These are phyloP conservation scores for Silybum marianum DNA, from an alignment of 129 eudicot genomes.

Conservation along the genomic window DNA sequence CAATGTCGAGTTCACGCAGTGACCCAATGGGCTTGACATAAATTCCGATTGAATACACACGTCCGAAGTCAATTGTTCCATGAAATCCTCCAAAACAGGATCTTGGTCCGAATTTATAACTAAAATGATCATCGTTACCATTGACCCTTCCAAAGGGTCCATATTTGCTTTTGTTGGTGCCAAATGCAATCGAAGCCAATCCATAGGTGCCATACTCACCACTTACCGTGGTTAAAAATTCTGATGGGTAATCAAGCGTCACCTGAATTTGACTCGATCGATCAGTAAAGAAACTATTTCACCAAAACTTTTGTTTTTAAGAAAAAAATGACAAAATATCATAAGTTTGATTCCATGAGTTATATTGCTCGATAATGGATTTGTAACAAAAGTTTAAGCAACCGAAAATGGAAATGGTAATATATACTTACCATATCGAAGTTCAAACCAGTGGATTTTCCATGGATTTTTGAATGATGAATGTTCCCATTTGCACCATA, in stretches of 20 bases:
- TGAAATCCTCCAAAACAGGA: not conserved
- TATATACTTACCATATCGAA: slow-evolving; percentile 15
- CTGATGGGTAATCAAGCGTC: slow-evolving; percentile 6
- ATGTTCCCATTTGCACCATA: not conserved
- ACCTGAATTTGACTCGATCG: not conserved
- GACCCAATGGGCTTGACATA: not conserved
- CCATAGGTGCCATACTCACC: not conserved
- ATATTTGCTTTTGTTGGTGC: not conserved
- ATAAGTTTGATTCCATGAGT: too few relatives aligned
- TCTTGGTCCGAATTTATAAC: not conserved
- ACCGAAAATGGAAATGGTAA: too few relatives aligned
- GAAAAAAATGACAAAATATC: too few relatives aligned
- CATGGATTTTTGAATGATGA: slow-evolving; percentile 16
- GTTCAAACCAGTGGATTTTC: not conserved
- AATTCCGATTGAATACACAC: not conserved
- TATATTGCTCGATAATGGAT: not conserved
- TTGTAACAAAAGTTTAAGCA: too few relatives aligned
- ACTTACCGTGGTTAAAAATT: not conserved
- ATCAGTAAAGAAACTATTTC: too few relatives aligned
- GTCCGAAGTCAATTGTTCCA: not conserved
- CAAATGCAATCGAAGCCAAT: not conserved
- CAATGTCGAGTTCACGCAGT: not conserved
- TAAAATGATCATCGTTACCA: not conserved
- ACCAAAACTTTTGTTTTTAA: too few relatives aligned
- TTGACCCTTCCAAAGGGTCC: not conserved